Base-by-base conservation (phyloP, 2,329 filamentous ascomycete species). In the Colletotrichum sidae region DNA sequence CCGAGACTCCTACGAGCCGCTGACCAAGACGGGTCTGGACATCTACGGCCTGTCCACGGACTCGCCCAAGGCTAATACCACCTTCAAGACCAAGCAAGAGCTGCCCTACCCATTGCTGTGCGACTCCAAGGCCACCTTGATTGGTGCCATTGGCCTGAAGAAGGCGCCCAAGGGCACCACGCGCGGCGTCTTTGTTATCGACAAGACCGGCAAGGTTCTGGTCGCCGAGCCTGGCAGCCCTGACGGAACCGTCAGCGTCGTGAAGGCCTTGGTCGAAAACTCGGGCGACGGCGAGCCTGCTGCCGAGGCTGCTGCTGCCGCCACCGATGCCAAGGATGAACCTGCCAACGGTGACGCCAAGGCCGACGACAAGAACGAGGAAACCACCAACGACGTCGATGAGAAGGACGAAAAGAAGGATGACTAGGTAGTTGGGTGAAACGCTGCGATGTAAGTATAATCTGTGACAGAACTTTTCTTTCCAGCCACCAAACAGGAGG, bases 1-100 rank as follows among this genome's bases (percentile, higher is more conserved):
- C 86, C 91, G 96, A 74, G 94, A 98, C 84, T 85, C 88, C 33
- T 93, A 97, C 80, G 81, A 85, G 51, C 83, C 90, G 55, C 86
- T 98, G 59, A 95, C 91, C 10, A 86, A 88, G 35, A 91, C 88
- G 60, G 95, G 95, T 8, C 88, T 97, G 66, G 86, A 90, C 75
- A 93, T 99, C 80, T 98, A 93, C 77, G 96, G 96, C 60, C 89
- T 99, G 55, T 96, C 92, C 68, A 88, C 88, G 71, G 96, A 98
- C 81, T 92, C 90, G 52, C 89, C 93, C 73, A 97, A 96, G 81
- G 89, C 93, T 73, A 99, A 99, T 83, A 94, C 92, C 33, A 93
- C 88, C 50, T 99, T 98, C 86, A 92, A 93, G 80, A 90, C 89
- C 45, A 97, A 97, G 83, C 93, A 98, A 78, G 93, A 91, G 69